Base-by-base conservation (phyloP, 208 protist species). In the Angomonas ambiguus region DNA sequence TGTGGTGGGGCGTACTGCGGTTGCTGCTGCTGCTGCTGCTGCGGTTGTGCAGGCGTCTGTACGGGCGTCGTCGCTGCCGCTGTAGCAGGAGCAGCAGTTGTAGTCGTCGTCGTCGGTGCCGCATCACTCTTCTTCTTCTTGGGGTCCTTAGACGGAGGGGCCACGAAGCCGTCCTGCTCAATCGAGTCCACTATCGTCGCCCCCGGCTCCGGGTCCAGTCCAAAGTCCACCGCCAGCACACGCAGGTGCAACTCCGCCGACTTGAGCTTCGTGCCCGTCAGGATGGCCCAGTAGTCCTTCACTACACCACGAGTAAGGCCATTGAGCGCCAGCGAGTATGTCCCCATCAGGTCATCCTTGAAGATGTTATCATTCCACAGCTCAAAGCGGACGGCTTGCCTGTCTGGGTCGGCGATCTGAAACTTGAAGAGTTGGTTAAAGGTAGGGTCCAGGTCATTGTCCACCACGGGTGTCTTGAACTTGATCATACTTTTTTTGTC, bases 371-470 rank as follows among this genome's bases (percentile, higher is more conserved):
- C 69, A 51, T 91, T 83, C 80, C 81, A 85, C 51, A 91, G 20
- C 71, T 87, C 80, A 22, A 91, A 70, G 25, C 74, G 38, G 13
- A 91, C 60, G 48, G 83, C 71, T 25, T 76, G 72, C 35, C 61
- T 65, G 62, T 79, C 69, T 51, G 79, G 75, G 75, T 86, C 82
- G 8, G 78, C 72, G 32, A 91, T 65, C 38, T 86, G 73, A 58
- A 88, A 91, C 66, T 78, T 83, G 70, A 87, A 91, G 38, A 76
- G 64, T 42, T 84, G 76, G 49, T 91, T 86, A 77, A 79, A 88
- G 32, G 74, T 67, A 11, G 82, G 82, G 76, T 83, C 73, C 18
- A 79, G 71, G 62, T 25, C 76, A 68, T 88, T 82, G 49, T 83
- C 66, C 30, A 70, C 60, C 45, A 86, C 75, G n/a, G 57, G 67